These are phyloP conservation scores for Chlamydomonas applanata DNA, from an alignment of 139 green algal species.

Conservation along the genomic window DNA sequence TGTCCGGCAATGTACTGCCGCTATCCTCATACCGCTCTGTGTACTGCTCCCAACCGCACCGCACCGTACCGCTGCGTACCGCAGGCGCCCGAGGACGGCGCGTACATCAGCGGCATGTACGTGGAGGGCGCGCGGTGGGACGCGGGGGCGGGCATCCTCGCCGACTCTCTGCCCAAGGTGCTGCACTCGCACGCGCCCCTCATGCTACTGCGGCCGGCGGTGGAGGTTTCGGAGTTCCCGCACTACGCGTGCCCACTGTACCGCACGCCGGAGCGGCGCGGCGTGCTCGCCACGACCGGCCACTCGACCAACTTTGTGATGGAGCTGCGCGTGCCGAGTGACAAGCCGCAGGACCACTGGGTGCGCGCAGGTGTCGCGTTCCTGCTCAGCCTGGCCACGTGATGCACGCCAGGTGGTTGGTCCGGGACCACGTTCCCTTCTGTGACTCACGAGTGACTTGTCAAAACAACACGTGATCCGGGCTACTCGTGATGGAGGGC, in stretches of 20 bases:
- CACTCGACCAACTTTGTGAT: slow-evolving; percentile 79
- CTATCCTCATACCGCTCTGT: neutral
- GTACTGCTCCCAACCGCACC: no score
- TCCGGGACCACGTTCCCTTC: no score
- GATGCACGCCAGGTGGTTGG: no score
- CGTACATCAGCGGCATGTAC: slow-evolving; percentile 62
- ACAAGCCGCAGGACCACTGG: slow-evolving; percentile 63
- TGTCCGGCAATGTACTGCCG: slow-evolving; percentile 2
- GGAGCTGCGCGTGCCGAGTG: slow-evolving; percentile 58
- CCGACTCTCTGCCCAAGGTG: slow-evolving; percentile 62
- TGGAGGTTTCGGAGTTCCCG: slow-evolving; percentile 37
- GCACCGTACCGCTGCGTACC: slow-evolving; percentile 21
- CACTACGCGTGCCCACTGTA: slow-evolving; percentile 75
- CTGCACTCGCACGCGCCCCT: slow-evolving; percentile 48
- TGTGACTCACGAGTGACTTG: no score
- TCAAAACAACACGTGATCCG: no score
- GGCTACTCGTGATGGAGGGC: no score
- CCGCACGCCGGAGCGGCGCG: slow-evolving; percentile 57
- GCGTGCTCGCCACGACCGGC: slow-evolving; percentile 73
- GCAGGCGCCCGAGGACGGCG: slow-evolving; percentile 35
- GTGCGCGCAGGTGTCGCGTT: slow-evolving; percentile 63
- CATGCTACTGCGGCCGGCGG: slow-evolving; percentile 56
- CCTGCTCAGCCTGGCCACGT: slow-evolving; percentile 15
- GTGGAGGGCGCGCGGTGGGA: slow-evolving; percentile 74
- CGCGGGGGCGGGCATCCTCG: slow-evolving; percentile 35